Conservation (phyloP, 176 grass and related monocot genomes). For the bread wheat (Triticum aestivum) region IWGSC_CS_RefSeq_v2.1 NC_057807.1:558002912-558003411, state of each 20-base stretch:
- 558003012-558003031: constrained; percentile 78
- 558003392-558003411: constrained; percentile 49
- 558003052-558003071: constrained; percentile 86
- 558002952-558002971: constrained; percentile 70
- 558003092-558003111: constrained; percentile 95
- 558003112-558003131: constrained; percentile 91
- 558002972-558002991: constrained; percentile 75
- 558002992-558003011: constrained; percentile 56
- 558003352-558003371: constrained; percentile 82
- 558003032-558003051: constrained; percentile 86
- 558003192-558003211: background rate
- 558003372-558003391: constrained; percentile 61
- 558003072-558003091: constrained; percentile 56
- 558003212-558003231: background rate
- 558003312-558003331: constrained; percentile 70
- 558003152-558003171: constrained; percentile 88
- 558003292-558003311: constrained; percentile 40
- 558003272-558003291: background rate
- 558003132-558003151: constrained; percentile 95
- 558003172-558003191: constrained; percentile 83
- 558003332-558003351: constrained; percentile 73
- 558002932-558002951: constrained; percentile 6
- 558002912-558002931: background rate
- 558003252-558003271: background rate
- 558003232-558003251: background rate